Evolutionary conservation across 1,284 basidiomycete genomes (phyloP).

Genomic region (Heimioporus retisporus): DNA sequence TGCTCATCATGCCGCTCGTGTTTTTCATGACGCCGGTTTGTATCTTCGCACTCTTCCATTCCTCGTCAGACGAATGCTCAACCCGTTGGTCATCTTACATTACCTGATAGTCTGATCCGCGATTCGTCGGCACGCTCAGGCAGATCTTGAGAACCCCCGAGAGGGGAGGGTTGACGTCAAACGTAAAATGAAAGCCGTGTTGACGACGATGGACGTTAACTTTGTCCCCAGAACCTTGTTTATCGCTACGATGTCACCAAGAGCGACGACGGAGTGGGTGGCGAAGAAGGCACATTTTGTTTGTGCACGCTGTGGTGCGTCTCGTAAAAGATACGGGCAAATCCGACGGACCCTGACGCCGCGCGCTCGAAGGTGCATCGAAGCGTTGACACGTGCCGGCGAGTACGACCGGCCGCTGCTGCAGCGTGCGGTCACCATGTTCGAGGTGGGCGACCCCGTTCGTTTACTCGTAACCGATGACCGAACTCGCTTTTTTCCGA

Average conservation of each 20-base stretch:
- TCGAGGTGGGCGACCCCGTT: constrained; percentile 66
- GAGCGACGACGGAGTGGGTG: constrained; percentile 92
- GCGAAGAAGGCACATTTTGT: constrained; percentile 91
- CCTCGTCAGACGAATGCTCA: no score
- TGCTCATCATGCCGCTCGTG: constrained; percentile 87
- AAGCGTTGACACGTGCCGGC: constrained; percentile 89
- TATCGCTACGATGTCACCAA: constrained; percentile 86
- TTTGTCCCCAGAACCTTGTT: constrained; percentile 49
- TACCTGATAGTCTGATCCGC: constrained; percentile 75
- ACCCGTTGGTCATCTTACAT: no score
- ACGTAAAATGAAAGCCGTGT: constrained; percentile 58
- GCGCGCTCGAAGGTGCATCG: constrained; percentile 73
- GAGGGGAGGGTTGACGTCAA: constrained; percentile 89
- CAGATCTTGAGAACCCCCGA: constrained; percentile 87
- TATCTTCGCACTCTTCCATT: constrained; percentile 17
- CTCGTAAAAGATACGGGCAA: not conserved
- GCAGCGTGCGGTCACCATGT: constrained; percentile 80
- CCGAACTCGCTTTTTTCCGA: not conserved
- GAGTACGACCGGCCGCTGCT: constrained; percentile 78
- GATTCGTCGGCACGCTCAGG: constrained; percentile 87
- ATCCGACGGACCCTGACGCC: not conserved
- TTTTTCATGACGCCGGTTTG: constrained; percentile 86
- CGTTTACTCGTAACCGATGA: not conserved
- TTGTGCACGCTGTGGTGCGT: constrained; percentile 78
- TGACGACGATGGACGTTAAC: constrained; percentile 4